Base-by-base conservation (phyloP, 352 stramenopile genomes). In the Phytophthora vignae region DNA sequence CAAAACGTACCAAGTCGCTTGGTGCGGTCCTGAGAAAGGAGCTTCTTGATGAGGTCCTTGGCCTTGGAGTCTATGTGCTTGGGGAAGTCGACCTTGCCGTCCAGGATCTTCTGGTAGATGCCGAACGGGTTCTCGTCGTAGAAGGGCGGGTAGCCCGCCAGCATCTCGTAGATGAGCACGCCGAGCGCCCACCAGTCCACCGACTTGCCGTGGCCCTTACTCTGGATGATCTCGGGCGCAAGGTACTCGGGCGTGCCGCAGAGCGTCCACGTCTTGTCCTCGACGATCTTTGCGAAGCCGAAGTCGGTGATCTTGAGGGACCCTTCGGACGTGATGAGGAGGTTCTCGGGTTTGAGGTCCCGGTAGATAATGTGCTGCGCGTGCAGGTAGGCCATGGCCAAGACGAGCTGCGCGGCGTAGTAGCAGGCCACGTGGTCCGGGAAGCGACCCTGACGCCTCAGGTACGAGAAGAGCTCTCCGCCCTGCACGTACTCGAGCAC, bases 101-200 rank as follows among this genome's bases (percentile, higher is more conserved):
- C 91, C 31, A 98, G 69, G 59, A 98, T 98, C 73, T 98, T 98
- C 59, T 98, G 92, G 74, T 98, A 98, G 67, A 98, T 98, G 17
- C 91, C 91, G 65, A 98, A 97, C 44, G 91, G 89, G 60, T 96
- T 98, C 44, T 98, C 91, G 78, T 98, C 94, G 67, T 97, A 98
- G 61, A 98, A 98, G 3, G 93, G 92, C 33, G 93, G 90, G 57
- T 93, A 93, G 2, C 93, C 93, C 0, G 87, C 93, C 10, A 98
- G 79, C 92, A 98, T 98, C 71, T 98, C 93, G 74, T 95, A 97
- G 64, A 98, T 92, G 25, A 98, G 83, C 21, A 98, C 87, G 3
- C 93, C 93, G 9, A 98, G 82, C 8, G 90, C 90, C 93, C 93
- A 98, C 91, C 91, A 98, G 71, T 98, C 93, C 53, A 98, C 93